These are phyloP conservation scores for Cytospora leucostoma DNA, from an alignment of 2,329 filamentous ascomycete genomes.

Conservation along the genomic window DNA sequence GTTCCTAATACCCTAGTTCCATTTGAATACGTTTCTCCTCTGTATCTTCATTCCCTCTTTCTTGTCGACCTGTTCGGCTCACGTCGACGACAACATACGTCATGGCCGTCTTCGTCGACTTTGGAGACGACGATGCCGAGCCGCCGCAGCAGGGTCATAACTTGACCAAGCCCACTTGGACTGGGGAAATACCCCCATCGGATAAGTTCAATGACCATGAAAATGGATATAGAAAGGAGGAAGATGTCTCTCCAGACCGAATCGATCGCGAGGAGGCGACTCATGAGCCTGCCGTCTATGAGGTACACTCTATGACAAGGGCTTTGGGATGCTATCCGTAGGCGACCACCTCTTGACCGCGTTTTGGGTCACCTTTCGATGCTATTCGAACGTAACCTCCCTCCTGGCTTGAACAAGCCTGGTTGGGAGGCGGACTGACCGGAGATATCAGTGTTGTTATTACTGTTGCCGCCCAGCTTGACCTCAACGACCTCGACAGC, in stretches of 20 bases:
- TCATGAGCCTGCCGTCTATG: conserved; percentile 33
- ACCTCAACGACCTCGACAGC: conserved; percentile 83
- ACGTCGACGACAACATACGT: conserved; percentile 29
- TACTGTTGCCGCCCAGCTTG: conserved; percentile 73
- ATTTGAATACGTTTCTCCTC: neutral
- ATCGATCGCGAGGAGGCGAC: conserved; percentile 30
- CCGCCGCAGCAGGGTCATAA: conserved; percentile 31
- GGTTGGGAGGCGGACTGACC: conserved; percentile 27
- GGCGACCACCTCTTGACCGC: conserved; percentile 41
- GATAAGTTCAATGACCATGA: conserved; percentile 10
- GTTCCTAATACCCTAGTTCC: neutral
- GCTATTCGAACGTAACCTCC: conserved; percentile 30
- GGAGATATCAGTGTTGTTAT: conserved; percentile 65
- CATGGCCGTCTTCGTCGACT: conserved; percentile 40
- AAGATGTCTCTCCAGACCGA: conserved; percentile 9
- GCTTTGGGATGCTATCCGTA: conserved; percentile 71
- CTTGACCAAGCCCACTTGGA: conserved; percentile 33
- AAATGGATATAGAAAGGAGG: neutral
- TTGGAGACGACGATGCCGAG: conserved; percentile 37
- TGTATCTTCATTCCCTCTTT: conserved; percentile 1
- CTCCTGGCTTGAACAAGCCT: conserved; percentile 19
- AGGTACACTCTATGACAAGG: conserved; percentile 59
- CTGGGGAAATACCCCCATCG: conserved; percentile 26
- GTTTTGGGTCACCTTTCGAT: conserved; percentile 24
- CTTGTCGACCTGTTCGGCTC: neutral